Conservation (phyloP, 2,329 filamentous ascomycete species). For the Fusarium nanum region DNA sequence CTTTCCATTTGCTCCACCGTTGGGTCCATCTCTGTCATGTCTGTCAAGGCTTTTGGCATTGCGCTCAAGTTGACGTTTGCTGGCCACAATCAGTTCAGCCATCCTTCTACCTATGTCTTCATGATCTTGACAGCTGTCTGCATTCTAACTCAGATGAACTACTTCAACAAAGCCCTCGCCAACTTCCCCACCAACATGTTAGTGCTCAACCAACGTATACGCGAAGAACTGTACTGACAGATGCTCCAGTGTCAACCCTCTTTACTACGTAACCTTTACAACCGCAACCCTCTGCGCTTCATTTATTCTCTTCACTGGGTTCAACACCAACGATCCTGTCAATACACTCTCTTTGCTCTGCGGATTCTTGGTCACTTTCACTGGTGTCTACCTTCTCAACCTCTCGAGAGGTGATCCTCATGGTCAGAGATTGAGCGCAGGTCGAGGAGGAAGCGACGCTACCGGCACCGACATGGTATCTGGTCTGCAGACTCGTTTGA, state of each 20-base stretch:
- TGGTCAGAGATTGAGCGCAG: slow-evolving; percentile 73
- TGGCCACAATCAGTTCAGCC: slow-evolving; percentile 94
- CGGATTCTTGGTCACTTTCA: slow-evolving; percentile 94
- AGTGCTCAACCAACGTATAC: slow-evolving; percentile 50
- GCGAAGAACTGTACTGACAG: slow-evolving; percentile 2
- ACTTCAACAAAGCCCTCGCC: slow-evolving; percentile 98
- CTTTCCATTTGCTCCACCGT: slow-evolving; percentile 98
- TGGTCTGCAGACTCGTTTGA: slow-evolving; percentile 87
- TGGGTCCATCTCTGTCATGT: slow-evolving; percentile 98
- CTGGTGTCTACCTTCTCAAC: slow-evolving; percentile 94
- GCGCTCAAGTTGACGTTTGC: slow-evolving; percentile 93
- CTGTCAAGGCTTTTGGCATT: slow-evolving; percentile 98
- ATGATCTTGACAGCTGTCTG: slow-evolving; percentile 92
- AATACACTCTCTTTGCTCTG: slow-evolving; percentile 93
- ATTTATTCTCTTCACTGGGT: slow-evolving; percentile 94
- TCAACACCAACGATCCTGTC: slow-evolving; percentile 92
- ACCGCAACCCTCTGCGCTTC: slow-evolving; percentile 94
- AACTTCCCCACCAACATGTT: slow-evolving; percentile 98
- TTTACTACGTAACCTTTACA: slow-evolving; percentile 98
- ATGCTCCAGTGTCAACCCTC: slow-evolving; percentile 82
- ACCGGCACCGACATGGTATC: slow-evolving; percentile 93
- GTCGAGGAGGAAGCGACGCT: slow-evolving; percentile 74
- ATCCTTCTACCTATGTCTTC: slow-evolving; percentile 97
- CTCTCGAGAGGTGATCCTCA: slow-evolving; percentile 93
- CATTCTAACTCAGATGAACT: slow-evolving; percentile 99